Evolutionary conservation across 352 stramenopile genomes (phyloP), one percentile per base, ranked within the genome.

Genomic region (Globisporangium alternatum): DNA sequence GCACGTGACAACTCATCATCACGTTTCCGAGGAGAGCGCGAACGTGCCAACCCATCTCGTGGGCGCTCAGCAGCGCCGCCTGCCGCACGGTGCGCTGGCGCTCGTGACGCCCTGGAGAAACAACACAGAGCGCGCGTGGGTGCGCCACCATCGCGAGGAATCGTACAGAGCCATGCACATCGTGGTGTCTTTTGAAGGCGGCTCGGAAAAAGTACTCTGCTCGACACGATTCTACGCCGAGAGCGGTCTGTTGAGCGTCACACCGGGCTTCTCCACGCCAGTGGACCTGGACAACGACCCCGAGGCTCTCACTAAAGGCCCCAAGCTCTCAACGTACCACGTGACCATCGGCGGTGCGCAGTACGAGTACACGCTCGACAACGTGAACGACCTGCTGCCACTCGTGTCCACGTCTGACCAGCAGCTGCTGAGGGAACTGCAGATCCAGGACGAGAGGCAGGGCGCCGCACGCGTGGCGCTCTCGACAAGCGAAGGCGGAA

Each of bases 321-420:
- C 75, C 0, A 76, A 75, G 57, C 72, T 90, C 21, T 73, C 78
- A 21, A 88, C 77, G 2, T 86, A 84, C 39, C 68, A 66, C 22
- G n/a, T 85, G 45, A 37, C 44, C n/a, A 57, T 65, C 17, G 80
- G 21, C 0, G 81, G 80, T 0, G 75, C 64, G 25, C 61, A 76
- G 8, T 89, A 80, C 56, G 81, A 92, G 44, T 89, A 83, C 57
- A 74, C 79, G 12, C 39, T 90, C 1, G 76, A 90, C 45, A 92
- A 90, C 15, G 67, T 64, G 22, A 84, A 79, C 45, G 78, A 90
- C 25, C 45, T 90, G 15, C 39, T 78, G n/a, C 77, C 78, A 0
- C 47, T 77, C 41, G 71, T 72, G 12, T 82, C 70, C 0, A 25
- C 44, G 21, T 63, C 78, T 7, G 80, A 90, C 21, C 62, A 77